These are phyloP conservation scores for Chaetoceros muelleri DNA, from an alignment of 108 stramenopile genomes.

Conservation along the genomic window DNA sequence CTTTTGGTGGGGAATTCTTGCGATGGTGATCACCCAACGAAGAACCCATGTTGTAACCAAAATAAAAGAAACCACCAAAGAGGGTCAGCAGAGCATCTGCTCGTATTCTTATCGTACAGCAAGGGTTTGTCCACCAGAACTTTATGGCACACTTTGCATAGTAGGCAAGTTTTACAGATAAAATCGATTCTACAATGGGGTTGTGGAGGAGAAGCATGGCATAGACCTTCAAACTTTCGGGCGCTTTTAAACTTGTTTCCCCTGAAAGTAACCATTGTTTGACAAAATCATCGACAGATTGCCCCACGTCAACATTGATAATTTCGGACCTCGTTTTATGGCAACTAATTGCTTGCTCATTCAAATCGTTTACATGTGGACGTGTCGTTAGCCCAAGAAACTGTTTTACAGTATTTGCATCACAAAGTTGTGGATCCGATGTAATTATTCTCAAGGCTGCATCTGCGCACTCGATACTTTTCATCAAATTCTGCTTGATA, in stretches of 20 bases:
- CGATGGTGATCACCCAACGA: background rate
- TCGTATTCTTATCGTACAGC: background rate
- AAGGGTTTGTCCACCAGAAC: background rate
- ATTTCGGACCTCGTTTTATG: background rate
- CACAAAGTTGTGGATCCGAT: background rate
- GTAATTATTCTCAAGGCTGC: background rate
- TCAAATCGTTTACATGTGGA: no score
- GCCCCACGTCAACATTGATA: background rate
- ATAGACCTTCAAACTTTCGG: background rate
- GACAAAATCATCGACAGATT: conserved; percentile 22
- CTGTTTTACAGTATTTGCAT: background rate
- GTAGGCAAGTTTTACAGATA: background rate
- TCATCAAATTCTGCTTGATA: background rate
- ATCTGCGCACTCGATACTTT: background rate
- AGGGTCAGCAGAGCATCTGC: background rate
- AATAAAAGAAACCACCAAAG: conserved; percentile 10
- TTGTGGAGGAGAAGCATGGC: background rate
- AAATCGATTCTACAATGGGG: background rate
- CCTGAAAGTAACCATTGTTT: conserved; percentile 25
- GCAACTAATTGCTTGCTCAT: background rate
- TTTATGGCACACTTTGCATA: background rate
- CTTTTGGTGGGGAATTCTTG: background rate
- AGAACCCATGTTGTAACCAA: conserved; percentile 16
- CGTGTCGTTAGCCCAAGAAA: background rate
- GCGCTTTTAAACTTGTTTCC: background rate